These are phyloP conservation scores for Penicillium sp. DNA, from an alignment of 2,329 filamentous ascomycete species.

Conservation along the genomic window DNA sequence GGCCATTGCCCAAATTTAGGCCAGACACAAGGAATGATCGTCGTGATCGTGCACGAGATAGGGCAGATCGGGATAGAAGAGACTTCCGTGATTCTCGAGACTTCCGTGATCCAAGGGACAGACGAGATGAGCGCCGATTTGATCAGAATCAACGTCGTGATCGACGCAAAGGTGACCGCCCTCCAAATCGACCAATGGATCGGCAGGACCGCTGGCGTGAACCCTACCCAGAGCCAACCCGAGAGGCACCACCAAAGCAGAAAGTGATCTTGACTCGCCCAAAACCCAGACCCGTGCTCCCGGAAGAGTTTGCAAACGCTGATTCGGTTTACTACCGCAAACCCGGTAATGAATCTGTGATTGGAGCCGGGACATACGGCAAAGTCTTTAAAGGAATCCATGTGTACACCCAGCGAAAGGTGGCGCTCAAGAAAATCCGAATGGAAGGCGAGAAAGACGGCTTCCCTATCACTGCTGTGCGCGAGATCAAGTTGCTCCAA, in stretches of 20 bases:
- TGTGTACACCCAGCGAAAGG: conserved; percentile 71
- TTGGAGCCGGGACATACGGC: conserved; percentile 92
- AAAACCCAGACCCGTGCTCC: conserved; percentile 70
- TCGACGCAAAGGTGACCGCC: conserved; percentile 31
- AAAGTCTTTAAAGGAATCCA: conserved; percentile 94
- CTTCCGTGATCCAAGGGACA: conserved; percentile 32
- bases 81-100: conserved; percentile 34
- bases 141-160: conserved; percentile 44
- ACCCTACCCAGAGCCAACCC: conserved; percentile 45
- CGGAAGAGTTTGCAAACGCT: conserved; percentile 71
- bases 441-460: conserved; percentile 99
- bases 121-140: conserved; percentile 44
- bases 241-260: conserved; percentile 53
- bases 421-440: conserved; percentile 96
- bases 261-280: conserved; percentile 69
- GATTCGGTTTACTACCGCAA: conserved; percentile 94
- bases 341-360: conserved; percentile 94
- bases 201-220: conserved; percentile 52
- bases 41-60: conserved; percentile 42
- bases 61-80: conserved; percentile 39
- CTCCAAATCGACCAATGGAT: conserved; percentile 30
- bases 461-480: conserved; percentile 93
- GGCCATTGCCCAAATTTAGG: conserved; percentile 41
- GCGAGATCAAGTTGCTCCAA: conserved; percentile 96
- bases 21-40: conserved; percentile 45